Evolutionary conservation across 225 moss, liverwort and hornwort species (phyloP).

Genomic region (Bryum argenteum): DNA sequence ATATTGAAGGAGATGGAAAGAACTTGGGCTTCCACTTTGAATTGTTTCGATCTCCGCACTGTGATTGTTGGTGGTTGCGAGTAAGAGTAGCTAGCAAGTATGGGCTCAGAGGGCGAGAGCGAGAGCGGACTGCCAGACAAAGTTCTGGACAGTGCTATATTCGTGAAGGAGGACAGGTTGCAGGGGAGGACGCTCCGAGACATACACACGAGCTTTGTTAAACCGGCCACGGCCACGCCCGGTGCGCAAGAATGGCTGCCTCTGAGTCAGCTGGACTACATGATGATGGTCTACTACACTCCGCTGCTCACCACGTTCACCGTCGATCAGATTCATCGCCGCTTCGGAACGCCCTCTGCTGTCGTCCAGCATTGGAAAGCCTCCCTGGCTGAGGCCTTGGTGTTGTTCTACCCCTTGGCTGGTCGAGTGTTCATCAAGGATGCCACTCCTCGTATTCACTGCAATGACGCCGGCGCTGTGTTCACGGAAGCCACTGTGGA

Average conservation of each 20-base stretch:
- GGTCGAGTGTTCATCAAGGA: conserved; percentile 30
- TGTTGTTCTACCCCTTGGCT: conserved; percentile 46
- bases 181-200: conserved; percentile 24
- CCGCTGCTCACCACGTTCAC: conserved; percentile 40
- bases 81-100: too few relatives aligned
- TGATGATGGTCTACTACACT: conserved; percentile 37
- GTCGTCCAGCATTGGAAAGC: conserved; percentile 37
- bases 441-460: conserved; percentile 32
- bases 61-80: too few relatives aligned
- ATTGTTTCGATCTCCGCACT: too few relatives aligned
- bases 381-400: conserved; percentile 37
- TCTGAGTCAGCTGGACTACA: conserved; percentile 24
- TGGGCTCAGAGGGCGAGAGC: too few relatives aligned
- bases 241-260: conserved; percentile 39
- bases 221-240: conserved; percentile 34
- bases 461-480: conserved; percentile 44
- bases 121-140: too few relatives aligned
- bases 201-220: conserved; percentile 28
- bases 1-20: too few relatives aligned
- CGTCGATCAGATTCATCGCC: neutral
- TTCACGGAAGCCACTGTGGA: conserved; percentile 44
- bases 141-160: neutral
- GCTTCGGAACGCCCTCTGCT: neutral
- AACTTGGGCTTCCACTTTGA: too few relatives aligned
- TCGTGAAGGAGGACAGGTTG: conserved; percentile 32